A percentile compares a stretch with the other conserved stretches of the same genome.
Conservation (phyloP, 768 basidiomycete genomes). For the Suillus decipiens region DNA sequence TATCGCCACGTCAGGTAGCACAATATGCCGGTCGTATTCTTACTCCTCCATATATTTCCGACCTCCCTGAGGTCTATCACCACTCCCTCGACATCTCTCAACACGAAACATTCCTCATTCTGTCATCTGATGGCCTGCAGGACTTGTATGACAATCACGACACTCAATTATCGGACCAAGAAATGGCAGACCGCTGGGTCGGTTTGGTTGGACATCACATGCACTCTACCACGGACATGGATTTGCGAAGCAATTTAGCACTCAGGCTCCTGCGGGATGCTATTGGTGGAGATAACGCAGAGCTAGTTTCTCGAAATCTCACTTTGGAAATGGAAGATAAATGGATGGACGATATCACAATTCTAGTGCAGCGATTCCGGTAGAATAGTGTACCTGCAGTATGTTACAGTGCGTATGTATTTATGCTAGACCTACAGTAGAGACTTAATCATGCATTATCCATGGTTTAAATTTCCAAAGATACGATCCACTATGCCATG, state of each 20-base stretch:
- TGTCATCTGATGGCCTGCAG: slow-evolving; percentile 49
- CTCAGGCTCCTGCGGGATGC: slow-evolving; percentile 43
- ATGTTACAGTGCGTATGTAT: slow-evolving; percentile 8
- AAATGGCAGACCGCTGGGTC: slow-evolving; percentile 39
- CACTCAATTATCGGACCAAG: slow-evolving; percentile 22
- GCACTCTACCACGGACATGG: slow-evolving; percentile 21
- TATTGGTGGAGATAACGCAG: slow-evolving; percentile 43
- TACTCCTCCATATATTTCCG: slow-evolving; percentile 50
- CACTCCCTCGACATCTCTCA: slow-evolving; percentile 25
- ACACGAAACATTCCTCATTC: slow-evolving; percentile 36
- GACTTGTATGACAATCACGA: slow-evolving; percentile 40
- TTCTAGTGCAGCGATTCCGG: slow-evolving; percentile 43
- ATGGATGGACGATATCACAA: slow-evolving; percentile 53
- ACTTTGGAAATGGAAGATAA: slow-evolving; percentile 52
- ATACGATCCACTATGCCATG: slow-evolving; percentile 2
- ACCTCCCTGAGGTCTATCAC: slow-evolving; percentile 42
- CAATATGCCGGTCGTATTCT: slow-evolving; percentile 37
- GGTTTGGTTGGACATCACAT: slow-evolving; percentile 31
- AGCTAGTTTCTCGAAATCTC: slow-evolving; percentile 42
- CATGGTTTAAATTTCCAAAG: background rate
- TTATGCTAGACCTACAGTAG: slow-evolving; percentile 17
- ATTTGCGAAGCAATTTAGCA: slow-evolving; percentile 36
- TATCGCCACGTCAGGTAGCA: slow-evolving; percentile 17
- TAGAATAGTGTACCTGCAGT: slow-evolving; percentile 3
- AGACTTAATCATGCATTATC: slow-evolving; percentile 3